Conservation (phyloP, 2,329 filamentous ascomycete genomes). For the Fusarium euwallaceae region DNA sequence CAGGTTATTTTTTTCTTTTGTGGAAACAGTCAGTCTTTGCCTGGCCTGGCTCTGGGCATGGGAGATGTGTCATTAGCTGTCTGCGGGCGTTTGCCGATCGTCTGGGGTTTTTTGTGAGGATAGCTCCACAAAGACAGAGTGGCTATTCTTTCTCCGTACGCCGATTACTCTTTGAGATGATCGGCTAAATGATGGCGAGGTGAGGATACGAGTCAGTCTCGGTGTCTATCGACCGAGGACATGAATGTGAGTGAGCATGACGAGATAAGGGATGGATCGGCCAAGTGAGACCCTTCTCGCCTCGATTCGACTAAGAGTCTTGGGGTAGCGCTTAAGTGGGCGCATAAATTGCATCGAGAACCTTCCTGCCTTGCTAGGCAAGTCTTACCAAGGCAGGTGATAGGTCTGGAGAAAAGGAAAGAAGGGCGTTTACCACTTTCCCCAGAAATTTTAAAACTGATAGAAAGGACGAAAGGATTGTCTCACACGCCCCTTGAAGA, state of each 20-base stretch:
- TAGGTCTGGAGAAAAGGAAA: background rate
- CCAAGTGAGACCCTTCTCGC: constrained; percentile 11
- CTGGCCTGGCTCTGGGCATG: background rate
- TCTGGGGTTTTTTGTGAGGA: constrained; percentile 24
- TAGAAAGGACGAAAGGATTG: background rate
- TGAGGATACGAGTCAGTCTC: constrained; percentile 25
- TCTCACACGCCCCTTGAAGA: background rate
- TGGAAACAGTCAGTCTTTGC: constrained; percentile 13
- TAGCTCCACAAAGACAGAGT: constrained; percentile 24
- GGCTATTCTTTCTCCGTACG: background rate
- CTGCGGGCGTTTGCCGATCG: constrained; percentile 8
- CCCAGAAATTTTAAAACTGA: background rate
- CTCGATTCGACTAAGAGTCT: constrained; percentile 9
- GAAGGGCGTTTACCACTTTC: constrained; percentile 9
- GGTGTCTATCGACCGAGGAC: background rate
- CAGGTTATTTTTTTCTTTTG: constrained; percentile 15
- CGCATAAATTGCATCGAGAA: background rate
- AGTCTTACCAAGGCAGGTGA: background rate
- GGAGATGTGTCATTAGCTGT: constrained; percentile 13
- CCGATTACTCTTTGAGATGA: constrained; percentile 3
- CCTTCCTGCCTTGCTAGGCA: background rate
- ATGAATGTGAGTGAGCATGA: background rate
- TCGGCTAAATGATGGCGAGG: constrained; percentile 13
- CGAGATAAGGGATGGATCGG: constrained; percentile 12
- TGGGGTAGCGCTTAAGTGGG: background rate